A percentile compares a stretch with the other conserved stretches of the same genome.
Evolutionary conservation across 345 rosid genomes (phyloP).

Genomic region (Populus deltoides): DNA sequence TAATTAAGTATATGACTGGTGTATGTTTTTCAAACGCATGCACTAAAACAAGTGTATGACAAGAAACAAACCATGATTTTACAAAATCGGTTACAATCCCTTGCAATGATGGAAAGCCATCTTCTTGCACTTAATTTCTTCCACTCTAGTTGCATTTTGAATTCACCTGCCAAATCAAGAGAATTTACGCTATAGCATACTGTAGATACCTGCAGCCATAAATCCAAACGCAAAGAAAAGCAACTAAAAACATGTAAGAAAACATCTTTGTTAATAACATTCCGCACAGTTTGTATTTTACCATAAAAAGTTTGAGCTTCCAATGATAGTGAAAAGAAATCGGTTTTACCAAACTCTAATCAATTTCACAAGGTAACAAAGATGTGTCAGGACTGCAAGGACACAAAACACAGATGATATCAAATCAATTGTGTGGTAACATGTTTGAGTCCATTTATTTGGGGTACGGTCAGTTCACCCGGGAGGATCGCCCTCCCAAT

Average conservation of each 20-base stretch:
- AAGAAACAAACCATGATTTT: slow-evolving; percentile 72
- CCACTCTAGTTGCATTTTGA: slow-evolving; percentile 51
- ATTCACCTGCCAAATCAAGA: slow-evolving; percentile 45
- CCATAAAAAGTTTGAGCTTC: background rate
- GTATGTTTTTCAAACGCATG: background rate
- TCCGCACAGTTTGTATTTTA: background rate
- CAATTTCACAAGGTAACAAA: background rate
- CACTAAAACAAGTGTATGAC: background rate
- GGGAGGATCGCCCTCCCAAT: no score
- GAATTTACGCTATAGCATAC: background rate
- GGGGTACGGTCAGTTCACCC: no score
- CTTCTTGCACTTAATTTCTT: slow-evolving; percentile 52
- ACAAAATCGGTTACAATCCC: slow-evolving; percentile 78
- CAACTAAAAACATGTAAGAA: background rate
- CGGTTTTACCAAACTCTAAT: background rate
- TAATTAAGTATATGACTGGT: background rate
- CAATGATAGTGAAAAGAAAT: background rate
- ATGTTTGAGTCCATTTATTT: no score
- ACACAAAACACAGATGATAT: background rate
- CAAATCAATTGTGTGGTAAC: background rate
- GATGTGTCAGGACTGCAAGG: background rate
- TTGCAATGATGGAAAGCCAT: slow-evolving; percentile 62
- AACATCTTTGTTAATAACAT: background rate
- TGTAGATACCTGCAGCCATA: background rate
- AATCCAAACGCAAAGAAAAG: background rate